phyloP scores from a whole-genome alignment of 805 yeast species.

The Naumovozyma dairenensis region DNA sequence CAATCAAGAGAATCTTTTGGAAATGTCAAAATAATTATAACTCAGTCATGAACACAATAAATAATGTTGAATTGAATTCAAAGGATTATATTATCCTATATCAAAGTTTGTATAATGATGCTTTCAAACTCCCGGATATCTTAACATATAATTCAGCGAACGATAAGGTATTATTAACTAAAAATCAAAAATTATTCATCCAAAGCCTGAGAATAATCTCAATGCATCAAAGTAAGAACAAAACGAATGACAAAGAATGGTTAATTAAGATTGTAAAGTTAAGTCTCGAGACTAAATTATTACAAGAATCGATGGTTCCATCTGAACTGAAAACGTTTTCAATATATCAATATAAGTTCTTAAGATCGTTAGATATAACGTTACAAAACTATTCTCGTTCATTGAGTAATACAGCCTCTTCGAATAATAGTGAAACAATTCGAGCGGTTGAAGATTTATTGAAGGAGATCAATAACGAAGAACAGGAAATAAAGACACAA shows the following conservation, averaged over 20 bases:
- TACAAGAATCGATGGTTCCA: not conserved
- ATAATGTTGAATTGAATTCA: slow-evolving; percentile 2
- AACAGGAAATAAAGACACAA: slow-evolving; percentile 20
- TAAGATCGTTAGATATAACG: slow-evolving; percentile 19
- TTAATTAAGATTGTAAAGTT: slow-evolving; percentile 17
- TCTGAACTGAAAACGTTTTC: slow-evolving; percentile 5
- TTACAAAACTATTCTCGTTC: slow-evolving; percentile 14
- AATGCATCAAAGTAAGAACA: not conserved
- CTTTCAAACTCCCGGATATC: slow-evolving; percentile 16
- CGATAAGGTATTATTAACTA: slow-evolving; percentile 5
- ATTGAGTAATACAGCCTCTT: no score
- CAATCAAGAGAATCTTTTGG: slow-evolving; percentile 21
- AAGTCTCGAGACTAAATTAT: slow-evolving; percentile 19
- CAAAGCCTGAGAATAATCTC: slow-evolving; percentile 13
- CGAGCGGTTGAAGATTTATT: slow-evolving; percentile 10
- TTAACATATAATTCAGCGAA: no score
- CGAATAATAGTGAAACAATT: no score
- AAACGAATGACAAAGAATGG: slow-evolving; percentile 10
- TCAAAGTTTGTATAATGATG: slow-evolving; percentile 22
- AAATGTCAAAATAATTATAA: slow-evolving; percentile 9
- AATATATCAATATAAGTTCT: slow-evolving; percentile 20
- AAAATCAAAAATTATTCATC: slow-evolving; percentile 18
- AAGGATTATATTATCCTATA: slow-evolving; percentile 15
- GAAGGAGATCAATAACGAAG: slow-evolving; percentile 14
- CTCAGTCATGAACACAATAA: slow-evolving; percentile 1